Evolutionary conservation across 495 filamentous ascomycete genomes (phyloP).

Genomic region (Daldinia decipiens): DNA sequence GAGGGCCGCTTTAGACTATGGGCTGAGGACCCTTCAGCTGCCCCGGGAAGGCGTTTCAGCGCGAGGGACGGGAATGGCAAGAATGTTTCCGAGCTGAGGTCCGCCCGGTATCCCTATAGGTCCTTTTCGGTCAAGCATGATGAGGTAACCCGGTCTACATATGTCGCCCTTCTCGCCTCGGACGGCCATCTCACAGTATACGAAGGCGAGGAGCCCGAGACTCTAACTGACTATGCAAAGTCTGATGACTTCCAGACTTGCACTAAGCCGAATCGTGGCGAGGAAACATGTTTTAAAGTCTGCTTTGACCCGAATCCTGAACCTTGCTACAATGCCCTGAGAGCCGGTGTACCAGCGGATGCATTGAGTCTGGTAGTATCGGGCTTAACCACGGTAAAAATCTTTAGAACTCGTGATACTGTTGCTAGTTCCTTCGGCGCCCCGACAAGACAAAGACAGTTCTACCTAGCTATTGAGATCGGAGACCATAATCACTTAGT

Average conservation of each 20-base stretch:
- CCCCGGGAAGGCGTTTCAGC: slow-evolving; percentile 82
- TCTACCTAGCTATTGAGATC: slow-evolving; percentile 83
- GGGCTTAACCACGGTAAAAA: slow-evolving; percentile 78
- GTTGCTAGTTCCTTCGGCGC: slow-evolving; percentile 63
- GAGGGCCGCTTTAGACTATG: slow-evolving; percentile 90
- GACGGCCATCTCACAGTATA: slow-evolving; percentile 82
- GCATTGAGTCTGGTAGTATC: slow-evolving; percentile 82
- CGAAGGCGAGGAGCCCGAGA: slow-evolving; percentile 89
- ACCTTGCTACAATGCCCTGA: slow-evolving; percentile 77
- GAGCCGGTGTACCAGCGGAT: slow-evolving; percentile 79
- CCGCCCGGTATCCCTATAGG: slow-evolving; percentile 60
- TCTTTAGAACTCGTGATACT: slow-evolving; percentile 77
- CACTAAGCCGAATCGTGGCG: slow-evolving; percentile 69
- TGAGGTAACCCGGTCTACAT: slow-evolving; percentile 72
- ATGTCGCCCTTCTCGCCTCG: slow-evolving; percentile 82
- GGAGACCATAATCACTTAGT: slow-evolving; percentile 76
- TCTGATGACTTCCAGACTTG: slow-evolving; percentile 75
- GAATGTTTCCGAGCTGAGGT: slow-evolving; percentile 58
- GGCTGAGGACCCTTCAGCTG: slow-evolving; percentile 83
- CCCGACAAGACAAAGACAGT: slow-evolving; percentile 64
- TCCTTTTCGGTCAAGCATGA: slow-evolving; percentile 84
- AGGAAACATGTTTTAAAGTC: slow-evolving; percentile 86
- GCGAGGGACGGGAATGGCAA: slow-evolving; percentile 47
- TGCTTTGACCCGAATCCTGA: slow-evolving; percentile 85
- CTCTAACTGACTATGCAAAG: slow-evolving; percentile 76